A percentile compares a stretch with the other conserved stretches of the same genome.
phyloP scores from a whole-genome alignment of 805 yeast genomes.

The Ogataea pilisensis region DNA sequence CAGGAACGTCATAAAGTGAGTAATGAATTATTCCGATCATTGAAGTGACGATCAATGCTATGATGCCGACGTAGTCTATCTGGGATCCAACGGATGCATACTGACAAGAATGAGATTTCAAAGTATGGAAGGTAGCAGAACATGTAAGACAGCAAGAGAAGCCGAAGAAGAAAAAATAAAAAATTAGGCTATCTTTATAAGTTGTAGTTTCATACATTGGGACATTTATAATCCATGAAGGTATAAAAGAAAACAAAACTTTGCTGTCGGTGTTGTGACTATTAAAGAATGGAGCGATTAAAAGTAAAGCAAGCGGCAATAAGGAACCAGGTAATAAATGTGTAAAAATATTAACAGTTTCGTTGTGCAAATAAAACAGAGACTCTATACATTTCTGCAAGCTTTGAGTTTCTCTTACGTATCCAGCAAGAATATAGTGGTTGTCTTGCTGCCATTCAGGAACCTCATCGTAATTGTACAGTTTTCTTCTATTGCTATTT shows the following conservation, averaged over 20 bases:
- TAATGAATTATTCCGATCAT: constrained; percentile 35
- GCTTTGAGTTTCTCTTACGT: constrained; percentile 45
- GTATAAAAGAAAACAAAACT: constrained; percentile 19
- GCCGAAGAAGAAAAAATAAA: constrained; percentile 43
- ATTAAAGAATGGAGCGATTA: constrained; percentile 21
- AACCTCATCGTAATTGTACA: constrained; percentile 38
- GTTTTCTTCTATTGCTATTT: too few relatives aligned
- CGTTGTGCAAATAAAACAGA: constrained; percentile 46
- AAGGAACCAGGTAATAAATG: constrained; percentile 45
- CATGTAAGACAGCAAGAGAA: constrained; percentile 41
- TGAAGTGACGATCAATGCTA: constrained; percentile 46
- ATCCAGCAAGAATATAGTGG: constrained; percentile 46
- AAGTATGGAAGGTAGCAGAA: constrained; percentile 48
- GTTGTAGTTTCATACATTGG: constrained; percentile 26
- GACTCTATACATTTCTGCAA: constrained; percentile 37
- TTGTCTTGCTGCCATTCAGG: constrained; percentile 57
- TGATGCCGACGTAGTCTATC: constrained; percentile 53
- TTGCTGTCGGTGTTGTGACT: constrained; percentile 4
- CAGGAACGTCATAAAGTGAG: constrained; percentile 42
- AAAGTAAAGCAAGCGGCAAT: constrained; percentile 20
- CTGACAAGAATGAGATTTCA: constrained; percentile 45
- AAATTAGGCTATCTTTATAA: constrained; percentile 36
- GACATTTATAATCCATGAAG: constrained; percentile 22
- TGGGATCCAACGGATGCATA: constrained; percentile 44
- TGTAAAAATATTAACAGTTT: constrained; percentile 47